phyloP scores from a whole-genome alignment of 2,329 filamentous ascomycete genomes.

The Neocucurbitaria cava region DNA sequence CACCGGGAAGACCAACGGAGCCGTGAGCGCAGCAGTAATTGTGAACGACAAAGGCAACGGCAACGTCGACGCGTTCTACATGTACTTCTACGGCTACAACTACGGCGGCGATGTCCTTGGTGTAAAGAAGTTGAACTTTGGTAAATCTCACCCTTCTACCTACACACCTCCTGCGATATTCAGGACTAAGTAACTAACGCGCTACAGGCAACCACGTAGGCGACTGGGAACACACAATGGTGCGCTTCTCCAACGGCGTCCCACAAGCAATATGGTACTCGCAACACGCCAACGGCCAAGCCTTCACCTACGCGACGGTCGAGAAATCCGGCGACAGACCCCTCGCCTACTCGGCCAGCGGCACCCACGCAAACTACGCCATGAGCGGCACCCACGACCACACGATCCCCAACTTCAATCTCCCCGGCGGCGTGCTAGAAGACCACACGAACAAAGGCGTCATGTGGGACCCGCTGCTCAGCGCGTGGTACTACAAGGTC shows the following conservation, averaged over 20 bases:
- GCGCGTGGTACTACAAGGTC: slow-evolving; percentile 64
- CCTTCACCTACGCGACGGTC: slow-evolving; percentile 64
- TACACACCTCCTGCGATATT: too few relatives aligned
- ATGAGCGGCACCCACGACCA: slow-evolving; percentile 67
- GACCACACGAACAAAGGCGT: slow-evolving; percentile 63
- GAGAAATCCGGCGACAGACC: slow-evolving; percentile 63
- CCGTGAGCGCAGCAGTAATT: slow-evolving; percentile 61
- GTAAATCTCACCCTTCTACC: slow-evolving; percentile 22
- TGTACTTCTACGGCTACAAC: slow-evolving; percentile 68
- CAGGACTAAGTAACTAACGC: background rate
- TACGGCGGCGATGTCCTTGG: slow-evolving; percentile 60
- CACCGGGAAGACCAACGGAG: slow-evolving; percentile 58
- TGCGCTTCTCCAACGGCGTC: slow-evolving; percentile 65
- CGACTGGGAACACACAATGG: slow-evolving; percentile 72
- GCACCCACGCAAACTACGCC: slow-evolving; percentile 71
- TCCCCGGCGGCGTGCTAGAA: slow-evolving; percentile 60
- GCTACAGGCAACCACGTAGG: slow-evolving; percentile 65
- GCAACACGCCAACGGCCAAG: slow-evolving; percentile 68
- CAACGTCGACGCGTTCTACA: slow-evolving; percentile 67
- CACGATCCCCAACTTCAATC: slow-evolving; percentile 66
- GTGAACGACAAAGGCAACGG: slow-evolving; percentile 63
- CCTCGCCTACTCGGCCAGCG: slow-evolving; percentile 65
- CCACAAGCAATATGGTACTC: slow-evolving; percentile 68
- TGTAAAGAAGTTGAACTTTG: slow-evolving; percentile 52
- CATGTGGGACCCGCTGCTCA: slow-evolving; percentile 67